These are phyloP conservation scores for Kazachstania africana DNA, from an alignment of 805 yeast genomes.

Conservation along the genomic window DNA sequence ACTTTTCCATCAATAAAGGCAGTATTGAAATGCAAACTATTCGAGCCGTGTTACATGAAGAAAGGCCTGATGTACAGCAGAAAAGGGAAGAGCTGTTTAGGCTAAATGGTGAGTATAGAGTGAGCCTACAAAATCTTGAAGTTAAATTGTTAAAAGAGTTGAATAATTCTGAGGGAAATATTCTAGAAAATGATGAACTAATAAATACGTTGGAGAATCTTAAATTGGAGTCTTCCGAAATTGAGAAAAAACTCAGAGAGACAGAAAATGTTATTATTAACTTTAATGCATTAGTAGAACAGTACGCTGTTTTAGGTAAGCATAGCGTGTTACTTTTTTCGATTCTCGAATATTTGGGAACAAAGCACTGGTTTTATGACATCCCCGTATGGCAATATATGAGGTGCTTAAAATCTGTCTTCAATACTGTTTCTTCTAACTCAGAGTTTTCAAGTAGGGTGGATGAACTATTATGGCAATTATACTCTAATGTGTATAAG, in stretches of 20 bases:
- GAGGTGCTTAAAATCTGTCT: conserved; percentile 25
- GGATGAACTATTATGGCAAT: conserved; percentile 21
- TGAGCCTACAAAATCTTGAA: conserved; percentile 45
- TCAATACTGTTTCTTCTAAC: conserved; percentile 10
- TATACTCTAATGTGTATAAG: conserved; percentile 39
- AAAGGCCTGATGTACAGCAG: conserved; percentile 55
- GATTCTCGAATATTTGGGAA: conserved; percentile 32
- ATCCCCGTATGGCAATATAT: conserved; percentile 40
- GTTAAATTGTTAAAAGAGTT: conserved; percentile 44
- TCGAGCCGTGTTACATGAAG: conserved; percentile 40
- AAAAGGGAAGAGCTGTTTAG: conserved; percentile 43
- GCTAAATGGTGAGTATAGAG: conserved; percentile 48
- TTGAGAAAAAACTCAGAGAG: conserved; percentile 42
- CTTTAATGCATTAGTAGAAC: conserved; percentile 36
- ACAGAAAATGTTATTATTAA: conserved; percentile 43
- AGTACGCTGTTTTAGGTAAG: conserved; percentile 43
- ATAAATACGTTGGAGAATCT: conserved; percentile 49
- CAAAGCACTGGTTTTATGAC: conserved; percentile 43
- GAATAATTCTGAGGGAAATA: conserved; percentile 43
- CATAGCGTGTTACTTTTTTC: conserved; percentile 41
- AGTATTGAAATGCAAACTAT: conserved; percentile 54
- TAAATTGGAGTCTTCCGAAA: conserved; percentile 47
- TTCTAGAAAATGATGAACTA: conserved; percentile 57
- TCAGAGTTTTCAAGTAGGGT: conserved; percentile 10
- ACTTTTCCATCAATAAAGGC: conserved; percentile 61